Percentiles rank a stretch among this genome's conserved stretches.
Evolutionary conservation across 192 early-diverging fungal genomes (phyloP).

Genomic region (Phycomyces nitens): DNA sequence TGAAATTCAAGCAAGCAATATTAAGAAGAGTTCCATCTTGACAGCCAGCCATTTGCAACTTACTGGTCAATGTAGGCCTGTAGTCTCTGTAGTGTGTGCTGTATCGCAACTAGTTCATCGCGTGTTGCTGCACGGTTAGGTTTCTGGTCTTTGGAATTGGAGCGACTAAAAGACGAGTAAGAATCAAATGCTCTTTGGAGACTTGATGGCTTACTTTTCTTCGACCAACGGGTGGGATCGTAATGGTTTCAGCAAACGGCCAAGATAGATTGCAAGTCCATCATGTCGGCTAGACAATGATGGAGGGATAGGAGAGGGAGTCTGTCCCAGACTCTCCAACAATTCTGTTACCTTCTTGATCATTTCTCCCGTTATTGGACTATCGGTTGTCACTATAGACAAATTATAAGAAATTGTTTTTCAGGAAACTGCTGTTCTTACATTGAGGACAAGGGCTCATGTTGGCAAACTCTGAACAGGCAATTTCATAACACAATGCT

Average conservation of each 20-base stretch:
- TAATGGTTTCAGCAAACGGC: constrained; percentile 64
- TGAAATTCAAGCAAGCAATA: too few relatives aligned
- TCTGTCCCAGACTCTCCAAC: constrained; percentile 32
- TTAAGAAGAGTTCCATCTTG: too few relatives aligned
- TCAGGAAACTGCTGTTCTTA: constrained; percentile 2
- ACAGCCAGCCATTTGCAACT: too few relatives aligned
- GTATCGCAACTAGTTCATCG: not conserved
- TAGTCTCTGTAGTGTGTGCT: not conserved
- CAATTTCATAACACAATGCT: constrained; percentile 80
- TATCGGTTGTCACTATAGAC: not conserved
- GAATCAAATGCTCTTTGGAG: not conserved
- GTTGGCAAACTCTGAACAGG: constrained; percentile 32
- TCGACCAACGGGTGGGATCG: constrained; percentile 51
- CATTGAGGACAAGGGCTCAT: constrained; percentile 24
- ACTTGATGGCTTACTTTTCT: not conserved
- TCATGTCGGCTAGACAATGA: constrained; percentile 66
- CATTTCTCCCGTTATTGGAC: not conserved
- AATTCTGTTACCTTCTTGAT: constrained; percentile 10
- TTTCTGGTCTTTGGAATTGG: not conserved
- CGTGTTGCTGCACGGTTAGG: not conserved
- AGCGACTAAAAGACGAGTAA: not conserved
- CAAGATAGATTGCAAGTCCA: constrained; percentile 72
- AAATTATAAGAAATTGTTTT: not conserved
- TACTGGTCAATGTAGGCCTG: constrained; percentile 7
- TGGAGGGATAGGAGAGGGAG: constrained; percentile 30